A percentile compares a stretch with the other conserved stretches of the same genome.
phyloP scores from a whole-genome alignment of 305 asterid genomes.

The Stenogyne calaminthoides region DNA sequence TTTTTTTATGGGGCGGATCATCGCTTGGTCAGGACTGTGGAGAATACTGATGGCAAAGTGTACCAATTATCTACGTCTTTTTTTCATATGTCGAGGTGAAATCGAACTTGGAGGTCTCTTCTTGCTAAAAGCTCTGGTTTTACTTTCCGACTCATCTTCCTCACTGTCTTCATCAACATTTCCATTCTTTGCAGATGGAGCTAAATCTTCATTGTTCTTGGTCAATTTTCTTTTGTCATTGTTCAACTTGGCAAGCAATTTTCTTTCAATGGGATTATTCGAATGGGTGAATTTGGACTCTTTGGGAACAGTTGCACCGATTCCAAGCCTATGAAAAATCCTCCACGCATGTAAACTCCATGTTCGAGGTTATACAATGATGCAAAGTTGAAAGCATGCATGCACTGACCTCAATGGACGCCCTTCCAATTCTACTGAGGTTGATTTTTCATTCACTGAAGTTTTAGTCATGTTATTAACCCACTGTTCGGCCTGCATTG shows the following conservation, averaged over 20 bases:
- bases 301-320: conserved; percentile 75
- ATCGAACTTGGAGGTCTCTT: conserved; percentile 47
- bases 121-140: conserved; percentile 62
- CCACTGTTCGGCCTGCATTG: conserved; percentile 78
- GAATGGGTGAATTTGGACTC: conserved; percentile 45
- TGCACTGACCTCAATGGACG: conserved; percentile 71
- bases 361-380: conserved; percentile 6
- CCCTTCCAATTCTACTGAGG: conserved; percentile 49
- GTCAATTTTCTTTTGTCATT: conserved; percentile 43
- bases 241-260: conserved; percentile 55
- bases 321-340: conserved; percentile 64
- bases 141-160: conserved; percentile 67
- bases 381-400: conserved; percentile 14
- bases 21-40: background rate
- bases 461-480: conserved; percentile 60
- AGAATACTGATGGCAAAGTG: background rate
- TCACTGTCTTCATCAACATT: conserved; percentile 55
- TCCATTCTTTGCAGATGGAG: conserved; percentile 37
- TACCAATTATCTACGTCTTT: conserved; percentile 41
- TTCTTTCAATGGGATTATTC: conserved; percentile 62
- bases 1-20: background rate
- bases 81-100: conserved; percentile 36
- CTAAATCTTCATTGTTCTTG: conserved; percentile 44
- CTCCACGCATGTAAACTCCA: conserved; percentile 17
- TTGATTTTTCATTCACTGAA: conserved; percentile 36